Conservation (phyloP, 164 flowering plant species). For the Paratinospora sagittata region DNA sequence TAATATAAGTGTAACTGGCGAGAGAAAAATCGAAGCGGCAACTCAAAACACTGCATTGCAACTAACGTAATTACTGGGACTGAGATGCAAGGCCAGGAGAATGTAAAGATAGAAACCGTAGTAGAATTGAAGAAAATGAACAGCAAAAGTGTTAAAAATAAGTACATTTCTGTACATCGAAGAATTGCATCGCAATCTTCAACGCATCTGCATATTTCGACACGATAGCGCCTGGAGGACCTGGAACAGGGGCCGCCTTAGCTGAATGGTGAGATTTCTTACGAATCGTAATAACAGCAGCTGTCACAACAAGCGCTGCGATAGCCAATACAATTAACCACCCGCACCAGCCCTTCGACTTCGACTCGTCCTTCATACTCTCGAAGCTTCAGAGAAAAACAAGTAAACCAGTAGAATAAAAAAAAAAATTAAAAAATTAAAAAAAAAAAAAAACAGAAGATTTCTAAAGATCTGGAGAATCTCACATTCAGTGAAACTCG, state of each 20-base stretch:
- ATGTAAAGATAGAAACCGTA: too few relatives aligned
- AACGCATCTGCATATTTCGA: constrained; percentile 69
- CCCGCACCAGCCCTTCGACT: too few relatives aligned
- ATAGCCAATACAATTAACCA: constrained; percentile 39
- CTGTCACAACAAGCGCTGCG: constrained; percentile 41
- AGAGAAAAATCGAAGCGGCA: too few relatives aligned
- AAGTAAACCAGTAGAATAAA: not conserved
- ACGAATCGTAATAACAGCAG: constrained; percentile 33
- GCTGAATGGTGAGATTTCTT: too few relatives aligned
- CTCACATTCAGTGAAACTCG: too few relatives aligned
- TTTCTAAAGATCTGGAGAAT: not conserved
- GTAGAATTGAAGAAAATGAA: too few relatives aligned
- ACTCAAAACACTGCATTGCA: too few relatives aligned
- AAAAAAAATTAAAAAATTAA: too few relatives aligned
- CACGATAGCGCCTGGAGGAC: constrained; percentile 72
- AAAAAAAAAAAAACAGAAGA: not conserved
- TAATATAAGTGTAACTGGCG: too few relatives aligned
- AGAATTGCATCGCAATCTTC: constrained; percentile 63
- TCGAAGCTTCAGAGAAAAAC: not conserved
- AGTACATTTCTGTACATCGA: constrained; percentile 85
- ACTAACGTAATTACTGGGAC: too few relatives aligned
- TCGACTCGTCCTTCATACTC: constrained; percentile 55
- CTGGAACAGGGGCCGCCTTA: constrained; percentile 73
- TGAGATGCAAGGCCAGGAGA: too few relatives aligned
- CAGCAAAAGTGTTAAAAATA: constrained; percentile 6